These are phyloP conservation scores for Penicillium freii DNA, from an alignment of 2,329 filamentous ascomycete genomes.

Conservation along the genomic window DNA sequence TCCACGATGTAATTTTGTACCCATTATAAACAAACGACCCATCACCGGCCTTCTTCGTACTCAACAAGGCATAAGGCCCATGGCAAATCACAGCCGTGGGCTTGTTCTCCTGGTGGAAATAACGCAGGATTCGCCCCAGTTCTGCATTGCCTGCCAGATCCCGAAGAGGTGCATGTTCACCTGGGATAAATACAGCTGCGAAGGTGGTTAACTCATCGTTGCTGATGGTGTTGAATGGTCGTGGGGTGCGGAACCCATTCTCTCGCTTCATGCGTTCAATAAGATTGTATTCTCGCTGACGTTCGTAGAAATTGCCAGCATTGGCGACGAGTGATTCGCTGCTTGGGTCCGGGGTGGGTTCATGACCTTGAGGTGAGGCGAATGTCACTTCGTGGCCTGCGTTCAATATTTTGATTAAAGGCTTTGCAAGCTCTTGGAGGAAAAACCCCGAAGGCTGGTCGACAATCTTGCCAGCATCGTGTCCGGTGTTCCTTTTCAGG, in stretches of 20 bases:
- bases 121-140: constrained; percentile 43
- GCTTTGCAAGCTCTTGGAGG: constrained; percentile 43
- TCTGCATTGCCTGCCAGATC: constrained; percentile 46
- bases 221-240: constrained; percentile 40
- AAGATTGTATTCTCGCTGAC: constrained; percentile 40
- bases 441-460: constrained; percentile 38
- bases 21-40: constrained; percentile 46
- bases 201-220: constrained; percentile 43
- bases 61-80: constrained; percentile 47
- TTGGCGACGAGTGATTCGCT: constrained; percentile 45
- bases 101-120: constrained; percentile 44
- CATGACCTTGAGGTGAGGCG: constrained; percentile 45
- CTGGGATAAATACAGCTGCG: constrained; percentile 46
- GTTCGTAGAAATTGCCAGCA: constrained; percentile 49
- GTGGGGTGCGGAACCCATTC: constrained; percentile 43
- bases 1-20: constrained; percentile 48
- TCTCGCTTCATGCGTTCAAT: constrained; percentile 48
- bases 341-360: constrained; percentile 44
- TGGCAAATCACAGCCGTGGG: constrained; percentile 50
- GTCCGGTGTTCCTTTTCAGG: constrained; percentile 30
- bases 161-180: constrained; percentile 46
- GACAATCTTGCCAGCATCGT: constrained; percentile 24
- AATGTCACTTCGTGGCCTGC: constrained; percentile 46
- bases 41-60: constrained; percentile 38
- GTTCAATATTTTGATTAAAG: constrained; percentile 38